A percentile compares a stretch with the other conserved stretches of the same genome.
phyloP scores from a whole-genome alignment of 2,329 filamentous ascomycete genomes.

The Verticillium longisporum region DNA sequence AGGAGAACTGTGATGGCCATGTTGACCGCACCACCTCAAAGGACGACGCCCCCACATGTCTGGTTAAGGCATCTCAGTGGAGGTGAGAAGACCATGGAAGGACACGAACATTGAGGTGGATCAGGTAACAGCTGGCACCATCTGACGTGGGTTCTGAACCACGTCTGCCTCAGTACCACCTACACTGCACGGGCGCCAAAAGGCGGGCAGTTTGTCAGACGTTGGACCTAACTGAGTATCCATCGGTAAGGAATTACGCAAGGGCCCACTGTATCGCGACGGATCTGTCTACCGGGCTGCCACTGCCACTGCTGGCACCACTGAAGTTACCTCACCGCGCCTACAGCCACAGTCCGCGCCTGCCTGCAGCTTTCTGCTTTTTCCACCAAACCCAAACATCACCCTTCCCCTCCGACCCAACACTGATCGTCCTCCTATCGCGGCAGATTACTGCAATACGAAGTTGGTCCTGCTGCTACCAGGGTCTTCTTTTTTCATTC shows the following conservation, averaged over 20 bases:
- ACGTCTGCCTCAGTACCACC: too few species aligned
- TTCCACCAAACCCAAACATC: background rate
- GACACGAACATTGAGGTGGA: too few species aligned
- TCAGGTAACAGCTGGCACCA: too few species aligned
- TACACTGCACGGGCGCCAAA: too few species aligned
- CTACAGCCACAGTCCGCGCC: background rate
- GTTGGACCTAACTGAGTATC: background rate
- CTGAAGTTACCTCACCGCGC: background rate
- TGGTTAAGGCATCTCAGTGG: too few species aligned
- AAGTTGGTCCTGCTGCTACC: background rate
- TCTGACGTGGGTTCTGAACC: too few species aligned
- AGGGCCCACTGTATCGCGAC: conserved; percentile 2
- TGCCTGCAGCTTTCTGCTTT: background rate
- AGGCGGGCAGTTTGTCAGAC: background rate
- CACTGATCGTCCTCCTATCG: background rate
- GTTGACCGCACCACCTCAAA: too few species aligned
- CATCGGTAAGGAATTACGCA: background rate
- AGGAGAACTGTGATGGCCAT: too few species aligned
- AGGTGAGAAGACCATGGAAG: too few species aligned
- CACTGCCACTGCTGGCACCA: background rate
- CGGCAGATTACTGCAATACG: background rate
- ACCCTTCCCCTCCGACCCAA: conserved; percentile 8
- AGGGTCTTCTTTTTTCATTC: background rate
- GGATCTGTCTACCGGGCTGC: background rate
- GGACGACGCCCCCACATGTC: too few species aligned